Base-by-base conservation (phyloP, 768 basidiomycete genomes). In the Calocybe indica region DNA sequence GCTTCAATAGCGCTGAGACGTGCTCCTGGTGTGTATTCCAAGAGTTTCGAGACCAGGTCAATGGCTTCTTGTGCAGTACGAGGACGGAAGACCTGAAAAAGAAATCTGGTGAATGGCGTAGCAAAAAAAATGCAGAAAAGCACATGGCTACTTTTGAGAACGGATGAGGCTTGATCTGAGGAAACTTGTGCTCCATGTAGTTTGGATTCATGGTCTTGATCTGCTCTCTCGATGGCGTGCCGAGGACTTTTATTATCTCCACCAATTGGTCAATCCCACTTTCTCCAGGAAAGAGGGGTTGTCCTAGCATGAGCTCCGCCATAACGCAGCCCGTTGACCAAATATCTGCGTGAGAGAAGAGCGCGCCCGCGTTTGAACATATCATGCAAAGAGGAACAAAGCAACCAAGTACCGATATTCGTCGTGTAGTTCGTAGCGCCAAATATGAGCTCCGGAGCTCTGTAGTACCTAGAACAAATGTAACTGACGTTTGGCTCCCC, bases 131-230 rank as follows among this genome's bases (percentile, higher is more conserved):
- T 46, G 33, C 48, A 31, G 35, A 31, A 43, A 40, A 30, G 7
- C 13, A 62, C 68, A 28, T 50, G 22, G 4, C 22, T 22, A 91
- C 92, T 83, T 98, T 98, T 62, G 86, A 88, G 75, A 98, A 98
- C 0, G 94, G 94, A 63, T 98, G 95, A n/a, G 94, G 92, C 65
- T 95, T 93, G 76, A 99, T 99, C 70, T 98, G 95, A 1, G 96
- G 96, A 76, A 99, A 99, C 70, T 98, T 97, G 82, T 99, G 96
- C 64, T 99, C 96, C 96, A 98, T 98, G 71, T 99, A 99, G 73
- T 99, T 99, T 47, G 96, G 96, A 70, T 99, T 99, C 96, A 99
- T 99, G 57, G 96, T 98, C 84, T 99, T 98, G 80, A 99, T 99
- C 69, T 99, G 96, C 64, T 98, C 96, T 56, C 95, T 76, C 50